Conservation (phyloP, 495 filamentous ascomycete genomes). For the Daldinia grandis region DNA sequence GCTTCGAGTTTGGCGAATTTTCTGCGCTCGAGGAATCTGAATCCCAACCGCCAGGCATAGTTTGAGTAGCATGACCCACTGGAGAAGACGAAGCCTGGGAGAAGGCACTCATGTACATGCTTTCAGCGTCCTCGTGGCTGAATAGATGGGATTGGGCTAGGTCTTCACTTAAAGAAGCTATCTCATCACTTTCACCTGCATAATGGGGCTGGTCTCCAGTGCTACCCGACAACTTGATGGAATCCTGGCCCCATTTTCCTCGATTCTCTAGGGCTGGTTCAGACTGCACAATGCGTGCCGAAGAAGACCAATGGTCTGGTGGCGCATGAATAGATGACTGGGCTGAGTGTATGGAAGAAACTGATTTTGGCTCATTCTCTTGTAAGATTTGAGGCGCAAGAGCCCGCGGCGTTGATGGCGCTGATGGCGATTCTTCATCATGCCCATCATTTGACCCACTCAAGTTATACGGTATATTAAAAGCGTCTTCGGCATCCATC, state of each 20-base stretch:
- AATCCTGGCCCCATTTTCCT: slow-evolving; percentile 38
- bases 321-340: slow-evolving; percentile 46
- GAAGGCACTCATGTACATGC: slow-evolving; percentile 85
- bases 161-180: slow-evolving; percentile 51
- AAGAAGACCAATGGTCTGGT: slow-evolving; percentile 43
- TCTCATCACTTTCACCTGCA: slow-evolving; percentile 38
- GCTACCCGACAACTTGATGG: slow-evolving; percentile 28
- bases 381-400: slow-evolving; percentile 27
- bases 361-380: slow-evolving; percentile 10
- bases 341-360: slow-evolving; percentile 37
- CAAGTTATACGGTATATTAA: slow-evolving; percentile 60
- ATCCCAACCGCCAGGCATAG: slow-evolving; percentile 71
- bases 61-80: slow-evolving; percentile 45
- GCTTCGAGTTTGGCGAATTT: slow-evolving; percentile 21
- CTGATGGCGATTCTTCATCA: slow-evolving; percentile 45
- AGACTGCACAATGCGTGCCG: slow-evolving; percentile 45
- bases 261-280: slow-evolving; percentile 49
- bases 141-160: slow-evolving; percentile 80
- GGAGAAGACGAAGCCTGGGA: slow-evolving; percentile 51
- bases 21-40: slow-evolving; percentile 41
- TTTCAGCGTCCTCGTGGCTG: slow-evolving; percentile 90
- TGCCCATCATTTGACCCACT: slow-evolving; percentile 33
- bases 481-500: slow-evolving; percentile 58
- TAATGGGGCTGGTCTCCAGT: slow-evolving; percentile 34
- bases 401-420: slow-evolving; percentile 58